phyloP scores from a whole-genome alignment of 768 basidiomycete genomes.

The Rhodotorula taiwanensis region DNA sequence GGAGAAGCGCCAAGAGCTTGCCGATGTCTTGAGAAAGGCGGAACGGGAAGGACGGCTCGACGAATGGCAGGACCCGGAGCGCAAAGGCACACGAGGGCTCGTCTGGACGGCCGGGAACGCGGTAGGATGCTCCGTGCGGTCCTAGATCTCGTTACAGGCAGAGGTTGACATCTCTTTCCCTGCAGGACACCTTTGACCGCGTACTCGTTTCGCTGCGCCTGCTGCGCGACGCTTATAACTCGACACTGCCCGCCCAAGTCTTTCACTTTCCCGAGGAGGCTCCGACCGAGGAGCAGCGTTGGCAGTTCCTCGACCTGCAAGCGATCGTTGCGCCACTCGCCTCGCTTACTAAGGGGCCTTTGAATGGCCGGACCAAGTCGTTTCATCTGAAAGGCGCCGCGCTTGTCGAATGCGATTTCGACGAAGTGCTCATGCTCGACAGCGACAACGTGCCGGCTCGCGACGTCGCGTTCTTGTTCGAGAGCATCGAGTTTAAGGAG shows the following conservation, averaged over 20 bases:
- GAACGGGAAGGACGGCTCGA: slow-evolving; percentile 26
- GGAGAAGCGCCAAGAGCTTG: slow-evolving; percentile 5
- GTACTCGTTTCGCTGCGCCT: slow-evolving; percentile 41
- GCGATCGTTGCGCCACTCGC: neutral
- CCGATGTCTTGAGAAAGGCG: neutral
- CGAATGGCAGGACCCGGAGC: slow-evolving; percentile 3
- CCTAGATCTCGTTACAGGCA: neutral
- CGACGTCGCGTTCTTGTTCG: slow-evolving; percentile 46
- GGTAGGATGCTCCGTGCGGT: slow-evolving; percentile 40
- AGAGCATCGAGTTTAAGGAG: slow-evolving; percentile 45
- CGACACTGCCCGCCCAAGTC: slow-evolving; percentile 42
- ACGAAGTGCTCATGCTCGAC: slow-evolving; percentile 48
- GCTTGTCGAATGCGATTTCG: slow-evolving; percentile 41
- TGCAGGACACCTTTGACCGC: slow-evolving; percentile 43
- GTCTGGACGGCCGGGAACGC: slow-evolving; percentile 51
- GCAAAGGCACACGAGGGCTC: slow-evolving; percentile 42
- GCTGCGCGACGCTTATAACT: slow-evolving; percentile 38
- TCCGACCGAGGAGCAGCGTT: slow-evolving; percentile 36
- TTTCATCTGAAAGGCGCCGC: slow-evolving; percentile 45
- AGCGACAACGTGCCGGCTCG: slow-evolving; percentile 43
- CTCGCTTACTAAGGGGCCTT: slow-evolving; percentile 37
- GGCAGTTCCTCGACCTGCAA: slow-evolving; percentile 36
- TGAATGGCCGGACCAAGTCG: slow-evolving; percentile 43
- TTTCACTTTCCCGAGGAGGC: slow-evolving; percentile 48
- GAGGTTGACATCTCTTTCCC: neutral